Evolutionary conservation across 768 basidiomycete genomes (phyloP), one percentile per base, ranked within the genome.

Genomic region (Russula virescens): DNA sequence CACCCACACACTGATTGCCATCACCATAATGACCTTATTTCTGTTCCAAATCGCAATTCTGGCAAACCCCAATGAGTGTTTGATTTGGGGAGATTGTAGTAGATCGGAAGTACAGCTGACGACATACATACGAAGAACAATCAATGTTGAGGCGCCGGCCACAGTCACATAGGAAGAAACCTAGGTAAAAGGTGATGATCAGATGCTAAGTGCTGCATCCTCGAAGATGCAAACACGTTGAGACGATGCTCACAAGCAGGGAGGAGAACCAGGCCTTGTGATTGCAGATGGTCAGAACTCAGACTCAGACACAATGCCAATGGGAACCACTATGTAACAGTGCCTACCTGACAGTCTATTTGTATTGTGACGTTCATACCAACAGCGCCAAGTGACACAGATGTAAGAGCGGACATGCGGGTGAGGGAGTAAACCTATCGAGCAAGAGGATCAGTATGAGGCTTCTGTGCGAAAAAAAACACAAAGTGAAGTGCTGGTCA

Each of bases 391-490:
- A 47, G 26, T 14, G 47, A 31, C 5, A 52, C 49, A 21, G 31
- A 9, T 8, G 50, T 7, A 21, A 64, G 55, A 19, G 55, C n/a
- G 25, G 16, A 1, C 14, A 42, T 5, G 11, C 63, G 60, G 2
- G 60, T 56, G 1, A 65, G 10, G 31, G 55, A 65, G 25, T 65
- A 65, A 19, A 65, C 18, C 64, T 65, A 40, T 23, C 0, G 9
- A 19, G 11, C 16, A 26, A 26, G 19, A 5, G 40, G 5, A n/a
- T 51, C 1, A 55, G 40, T 38, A 2, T 11, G 8, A 31, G 31
- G 8, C 31, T 8, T 31, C 5, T 31, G 38, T 9, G 38, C 2
- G 10, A 38, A 11, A 38, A 38, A 38, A 14, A 38, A 38, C 2
- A 5, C 2, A 11, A 38, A 38, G 10, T 38, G 35, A 52, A 26